Evolutionary conservation across 371 early-diverging fungal genomes (phyloP).

Genomic region (Rhizopus microsporus): DNA sequence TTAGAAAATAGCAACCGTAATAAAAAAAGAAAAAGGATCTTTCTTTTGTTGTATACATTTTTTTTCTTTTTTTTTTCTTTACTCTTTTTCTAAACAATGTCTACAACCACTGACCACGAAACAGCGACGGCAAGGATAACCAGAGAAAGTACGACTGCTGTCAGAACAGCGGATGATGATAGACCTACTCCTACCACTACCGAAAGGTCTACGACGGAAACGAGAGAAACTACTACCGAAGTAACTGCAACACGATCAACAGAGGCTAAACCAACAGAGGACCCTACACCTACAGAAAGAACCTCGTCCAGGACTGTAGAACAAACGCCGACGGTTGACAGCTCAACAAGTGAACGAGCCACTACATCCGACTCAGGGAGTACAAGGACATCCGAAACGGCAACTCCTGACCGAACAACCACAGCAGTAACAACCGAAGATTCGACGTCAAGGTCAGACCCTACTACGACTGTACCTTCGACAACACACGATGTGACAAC

Average conservation of each 20-base stretch:
- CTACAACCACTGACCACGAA: no score
- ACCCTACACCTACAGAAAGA: slow-evolving; percentile 4
- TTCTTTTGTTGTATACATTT: slow-evolving; percentile 3
- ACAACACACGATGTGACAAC: slow-evolving; percentile 1
- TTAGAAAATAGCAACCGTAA: background rate
- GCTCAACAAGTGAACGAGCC: background rate
- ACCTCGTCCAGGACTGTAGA: slow-evolving; percentile 6
- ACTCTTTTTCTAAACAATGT: slow-evolving; percentile 1
- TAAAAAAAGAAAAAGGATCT: slow-evolving; percentile 7
- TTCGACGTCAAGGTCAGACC: background rate
- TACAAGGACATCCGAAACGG: background rate
- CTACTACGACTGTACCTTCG: slow-evolving; percentile 1
- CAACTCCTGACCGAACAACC: slow-evolving; percentile 1
- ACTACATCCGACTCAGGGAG: slow-evolving; percentile 2
- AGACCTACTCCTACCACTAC: no score
- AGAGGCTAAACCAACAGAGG: slow-evolving; percentile 1
- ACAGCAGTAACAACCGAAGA: background rate
- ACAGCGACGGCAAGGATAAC: no score
- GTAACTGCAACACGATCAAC: background rate
- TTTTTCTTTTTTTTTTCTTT: slow-evolving; percentile 2
- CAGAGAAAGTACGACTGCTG: no score
- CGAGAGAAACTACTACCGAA: background rate
- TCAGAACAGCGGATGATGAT: no score
- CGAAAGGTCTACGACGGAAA: no score
- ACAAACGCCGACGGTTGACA: background rate